Conservation (phyloP, 495 filamentous ascomycete species). For the Aspergillus avenaceus region DNA sequence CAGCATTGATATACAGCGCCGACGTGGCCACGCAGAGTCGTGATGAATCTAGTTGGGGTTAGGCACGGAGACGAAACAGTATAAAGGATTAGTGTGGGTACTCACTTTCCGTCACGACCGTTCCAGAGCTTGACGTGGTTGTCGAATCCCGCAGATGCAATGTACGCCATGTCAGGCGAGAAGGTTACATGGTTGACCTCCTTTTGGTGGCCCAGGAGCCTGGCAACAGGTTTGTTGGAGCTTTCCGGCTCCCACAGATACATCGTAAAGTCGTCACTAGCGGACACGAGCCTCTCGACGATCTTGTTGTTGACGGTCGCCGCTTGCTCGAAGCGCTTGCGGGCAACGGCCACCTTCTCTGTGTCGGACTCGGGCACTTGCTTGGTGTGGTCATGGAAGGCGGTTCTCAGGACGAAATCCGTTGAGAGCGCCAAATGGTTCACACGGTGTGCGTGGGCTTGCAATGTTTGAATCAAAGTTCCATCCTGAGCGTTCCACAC, state of each 20-base stretch:
- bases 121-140: conserved; percentile 91
- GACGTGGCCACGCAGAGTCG: conserved; percentile 86
- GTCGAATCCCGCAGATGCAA: conserved; percentile 87
- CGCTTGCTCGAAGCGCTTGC: conserved; percentile 81
- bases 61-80: not conserved
- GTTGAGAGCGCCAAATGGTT: conserved; percentile 95
- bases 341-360: conserved; percentile 70
- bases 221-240: conserved; percentile 78
- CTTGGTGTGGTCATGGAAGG: conserved; percentile 80
- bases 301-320: conserved; percentile 75
- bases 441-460: conserved; percentile 87
- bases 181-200: conserved; percentile 94
- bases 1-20: conserved; percentile 86
- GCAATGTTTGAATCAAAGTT: conserved; percentile 72
- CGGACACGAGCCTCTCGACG: conserved; percentile 82
- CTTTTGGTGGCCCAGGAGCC: conserved; percentile 90
- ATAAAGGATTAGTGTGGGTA: conserved; percentile 2
- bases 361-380: conserved; percentile 63
- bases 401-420: conserved; percentile 84
- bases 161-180: conserved; percentile 79
- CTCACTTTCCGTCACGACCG: conserved; percentile 60
- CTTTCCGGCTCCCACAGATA: conserved; percentile 87
- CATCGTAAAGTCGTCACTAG: conserved; percentile 94
- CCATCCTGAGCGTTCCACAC: conserved; percentile 83
- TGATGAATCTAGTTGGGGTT: conserved; percentile 57